These are phyloP conservation scores for Dispira parvispora DNA, from an alignment of 192 early-diverging fungal genomes.

Conservation along the genomic window DNA sequence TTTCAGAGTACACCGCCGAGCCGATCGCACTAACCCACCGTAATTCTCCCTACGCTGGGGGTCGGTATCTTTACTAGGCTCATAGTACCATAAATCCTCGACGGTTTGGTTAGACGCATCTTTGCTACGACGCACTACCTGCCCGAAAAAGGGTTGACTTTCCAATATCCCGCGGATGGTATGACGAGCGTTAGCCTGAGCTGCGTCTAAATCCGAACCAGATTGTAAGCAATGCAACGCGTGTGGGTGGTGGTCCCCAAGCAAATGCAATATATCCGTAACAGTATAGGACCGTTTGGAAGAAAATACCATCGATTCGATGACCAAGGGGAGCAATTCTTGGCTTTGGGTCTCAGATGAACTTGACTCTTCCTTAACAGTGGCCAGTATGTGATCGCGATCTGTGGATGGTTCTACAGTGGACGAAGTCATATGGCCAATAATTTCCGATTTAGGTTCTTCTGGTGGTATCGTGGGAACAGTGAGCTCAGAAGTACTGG, in stretches of 20 bases:
- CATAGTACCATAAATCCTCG: slow-evolving; percentile 35
- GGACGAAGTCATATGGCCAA: neutral
- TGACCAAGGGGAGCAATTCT: slow-evolving; percentile 19
- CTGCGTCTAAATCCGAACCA: too few species aligned
- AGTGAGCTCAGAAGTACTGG: slow-evolving; percentile 12
- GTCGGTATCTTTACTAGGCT: slow-evolving; percentile 24
- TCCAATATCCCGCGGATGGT: slow-evolving; percentile 22
- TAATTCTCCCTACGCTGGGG: slow-evolving; percentile 23
- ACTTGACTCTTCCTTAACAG: neutral
- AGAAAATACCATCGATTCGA: slow-evolving; percentile 32
- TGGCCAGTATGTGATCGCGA: neutral
- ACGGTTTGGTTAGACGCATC: slow-evolving; percentile 28
- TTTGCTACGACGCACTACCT: slow-evolving; percentile 29
- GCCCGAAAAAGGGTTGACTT: slow-evolving; percentile 28
- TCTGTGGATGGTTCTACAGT: slow-evolving; percentile 2
- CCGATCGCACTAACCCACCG: slow-evolving; percentile 29
- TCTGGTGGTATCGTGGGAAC: slow-evolving; percentile 6
- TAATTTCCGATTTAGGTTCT: slow-evolving; percentile 13
- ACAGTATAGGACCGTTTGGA: slow-evolving; percentile 31
- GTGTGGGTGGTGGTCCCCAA: slow-evolving; percentile 14
- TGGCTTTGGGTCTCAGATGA: slow-evolving; percentile 8
- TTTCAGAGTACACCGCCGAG: slow-evolving; percentile 31
- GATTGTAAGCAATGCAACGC: neutral
- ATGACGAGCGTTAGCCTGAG: too few species aligned
- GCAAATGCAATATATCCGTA: slow-evolving; percentile 22